These are phyloP conservation scores for Fusarium armeniacum DNA, from an alignment of 2,329 filamentous ascomycete genomes.

Conservation along the genomic window DNA sequence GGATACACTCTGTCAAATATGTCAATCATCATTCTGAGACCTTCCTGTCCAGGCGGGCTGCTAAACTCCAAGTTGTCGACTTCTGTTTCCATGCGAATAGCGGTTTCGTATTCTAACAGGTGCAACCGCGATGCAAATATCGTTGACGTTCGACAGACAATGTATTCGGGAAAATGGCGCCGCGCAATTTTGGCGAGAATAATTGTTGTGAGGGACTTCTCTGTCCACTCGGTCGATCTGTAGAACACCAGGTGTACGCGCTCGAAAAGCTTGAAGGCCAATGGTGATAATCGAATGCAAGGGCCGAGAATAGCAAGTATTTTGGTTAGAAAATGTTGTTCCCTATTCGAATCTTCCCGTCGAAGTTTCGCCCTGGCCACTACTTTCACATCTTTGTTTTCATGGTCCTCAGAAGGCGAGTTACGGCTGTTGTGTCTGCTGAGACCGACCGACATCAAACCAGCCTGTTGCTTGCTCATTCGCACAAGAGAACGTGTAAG, in stretches of 20 bases:
- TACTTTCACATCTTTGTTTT: slow-evolving; percentile 48
- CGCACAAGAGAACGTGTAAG: slow-evolving; percentile 80
- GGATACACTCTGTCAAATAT: slow-evolving; percentile 82
- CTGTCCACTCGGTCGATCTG: slow-evolving; percentile 95
- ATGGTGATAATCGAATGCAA: slow-evolving; percentile 83
- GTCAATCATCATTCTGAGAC: slow-evolving; percentile 75
- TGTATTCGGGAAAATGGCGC: slow-evolving; percentile 88
- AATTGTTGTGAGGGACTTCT: slow-evolving; percentile 94
- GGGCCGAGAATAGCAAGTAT: slow-evolving; percentile 83
- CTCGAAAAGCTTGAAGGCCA: slow-evolving; percentile 86
- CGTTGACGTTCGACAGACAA: slow-evolving; percentile 89
- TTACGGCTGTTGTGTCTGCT: slow-evolving; percentile 73
- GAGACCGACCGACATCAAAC: slow-evolving; percentile 78
- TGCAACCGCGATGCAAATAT: slow-evolving; percentile 84
- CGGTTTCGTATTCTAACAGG: slow-evolving; percentile 90
- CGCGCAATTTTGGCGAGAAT: slow-evolving; percentile 92
- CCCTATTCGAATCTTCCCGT: slow-evolving; percentile 69
- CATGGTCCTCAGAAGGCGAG: slow-evolving; percentile 63
- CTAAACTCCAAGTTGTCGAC: slow-evolving; percentile 89
- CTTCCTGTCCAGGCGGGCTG: slow-evolving; percentile 75
- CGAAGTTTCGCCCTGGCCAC: slow-evolving; percentile 34
- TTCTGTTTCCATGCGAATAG: slow-evolving; percentile 83
- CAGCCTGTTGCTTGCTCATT: slow-evolving; percentile 80
- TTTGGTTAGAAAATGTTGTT: slow-evolving; percentile 81
- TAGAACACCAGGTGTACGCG: slow-evolving; percentile 97